Conservation (phyloP, 768 basidiomycete genomes). For the Agrocybe praecox region DNA sequence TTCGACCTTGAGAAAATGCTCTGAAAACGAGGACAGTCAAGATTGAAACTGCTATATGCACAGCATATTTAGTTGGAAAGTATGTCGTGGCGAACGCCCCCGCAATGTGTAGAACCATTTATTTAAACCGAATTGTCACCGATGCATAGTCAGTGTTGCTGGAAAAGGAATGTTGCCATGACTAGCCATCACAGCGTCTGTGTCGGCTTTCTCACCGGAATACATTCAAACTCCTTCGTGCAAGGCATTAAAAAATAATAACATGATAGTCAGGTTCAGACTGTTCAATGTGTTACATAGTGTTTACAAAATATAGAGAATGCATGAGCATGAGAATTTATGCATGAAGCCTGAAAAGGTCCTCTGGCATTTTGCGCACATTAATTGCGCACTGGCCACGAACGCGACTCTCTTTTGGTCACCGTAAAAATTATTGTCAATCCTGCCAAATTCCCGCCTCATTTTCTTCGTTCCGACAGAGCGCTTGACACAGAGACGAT, state of each 20-base stretch:
- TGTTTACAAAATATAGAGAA: not conserved
- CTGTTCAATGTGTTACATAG: no score
- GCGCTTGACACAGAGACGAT: slow-evolving; percentile 3
- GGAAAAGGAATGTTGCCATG: slow-evolving; percentile 1
- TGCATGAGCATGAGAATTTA: not conserved
- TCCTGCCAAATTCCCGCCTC: not conserved
- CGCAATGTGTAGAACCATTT: slow-evolving; percentile 31
- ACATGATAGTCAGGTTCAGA: no score
- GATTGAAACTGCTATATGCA: slow-evolving; percentile 50
- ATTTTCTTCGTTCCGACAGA: slow-evolving; percentile 4
- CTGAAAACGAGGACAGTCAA: slow-evolving; percentile 49
- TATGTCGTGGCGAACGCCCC: slow-evolving; percentile 33
- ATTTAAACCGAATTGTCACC: not conserved
- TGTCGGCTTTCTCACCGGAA: not conserved
- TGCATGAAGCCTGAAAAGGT: not conserved
- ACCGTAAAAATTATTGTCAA: slow-evolving; percentile 14
- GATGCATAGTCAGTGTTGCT: slow-evolving; percentile 4
- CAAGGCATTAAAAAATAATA: not conserved
- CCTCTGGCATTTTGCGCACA: not conserved
- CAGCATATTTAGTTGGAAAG: slow-evolving; percentile 60
- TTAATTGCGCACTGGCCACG: slow-evolving; percentile 1
- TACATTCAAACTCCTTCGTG: not conserved
- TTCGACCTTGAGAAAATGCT: slow-evolving; percentile 67
- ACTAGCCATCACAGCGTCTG: not conserved
- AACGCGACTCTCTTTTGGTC: slow-evolving; percentile 16